Percentiles rank a stretch among this genome's conserved stretches.
phyloP scores from a whole-genome alignment of 2,329 filamentous ascomycete species.

The Rutstroemia sp. region DNA sequence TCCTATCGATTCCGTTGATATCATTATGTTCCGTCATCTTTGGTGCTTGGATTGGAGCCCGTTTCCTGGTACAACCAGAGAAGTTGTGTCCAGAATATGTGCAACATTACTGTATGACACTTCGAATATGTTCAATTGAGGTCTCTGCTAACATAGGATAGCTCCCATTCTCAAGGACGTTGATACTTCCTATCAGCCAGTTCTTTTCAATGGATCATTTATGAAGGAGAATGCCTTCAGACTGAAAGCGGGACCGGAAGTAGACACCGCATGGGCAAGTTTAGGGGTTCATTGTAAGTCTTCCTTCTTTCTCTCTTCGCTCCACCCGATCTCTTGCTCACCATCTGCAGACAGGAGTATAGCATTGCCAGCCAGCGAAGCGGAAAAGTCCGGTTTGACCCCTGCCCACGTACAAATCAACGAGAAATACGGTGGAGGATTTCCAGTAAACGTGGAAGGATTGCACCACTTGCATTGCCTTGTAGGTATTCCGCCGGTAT shows the following conservation, averaged over 20 bases:
- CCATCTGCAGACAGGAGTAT: conserved; percentile 27
- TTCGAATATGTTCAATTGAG: too few relatives aligned
- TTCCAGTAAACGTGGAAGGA: conserved; percentile 40
- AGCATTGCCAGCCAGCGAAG: conserved; percentile 35
- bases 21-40: conserved; percentile 8
- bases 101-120: conserved; percentile 13
- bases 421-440: conserved; percentile 44
- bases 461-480: conserved; percentile 45
- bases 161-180: conserved; percentile 35
- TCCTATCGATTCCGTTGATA: conserved; percentile 3
- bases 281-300: conserved; percentile 41
- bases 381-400: conserved; percentile 36
- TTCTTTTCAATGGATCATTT: conserved; percentile 45
- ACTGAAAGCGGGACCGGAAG: conserved; percentile 37
- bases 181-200: conserved; percentile 33
- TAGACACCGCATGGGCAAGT: conserved; percentile 45
- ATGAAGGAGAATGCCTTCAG: conserved; percentile 45
- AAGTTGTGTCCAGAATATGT: conserved; percentile 11
- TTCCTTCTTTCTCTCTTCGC: neutral
- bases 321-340: neutral
- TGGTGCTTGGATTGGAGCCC: conserved; percentile 10
- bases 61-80: conserved; percentile 3
- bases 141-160: conserved; percentile 8
- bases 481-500: neutral
- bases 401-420: conserved; percentile 44